Conservation (phyloP, 2,329 filamentous ascomycete species). For the Capronia coronata region DNA sequence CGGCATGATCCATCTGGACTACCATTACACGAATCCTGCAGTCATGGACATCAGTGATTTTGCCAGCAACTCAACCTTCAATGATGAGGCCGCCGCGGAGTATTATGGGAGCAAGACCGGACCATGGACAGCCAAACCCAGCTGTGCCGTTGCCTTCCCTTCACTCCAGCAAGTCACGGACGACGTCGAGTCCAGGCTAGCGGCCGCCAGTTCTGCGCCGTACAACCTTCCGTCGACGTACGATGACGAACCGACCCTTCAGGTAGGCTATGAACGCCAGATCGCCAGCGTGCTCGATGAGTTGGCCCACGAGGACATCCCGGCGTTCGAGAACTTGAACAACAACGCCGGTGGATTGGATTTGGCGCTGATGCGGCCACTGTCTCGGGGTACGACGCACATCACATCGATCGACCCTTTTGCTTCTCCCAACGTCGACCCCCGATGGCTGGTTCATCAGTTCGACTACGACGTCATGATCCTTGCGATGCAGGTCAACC, state of each 20-base stretch:
- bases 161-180: conserved; percentile 28
- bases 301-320: conserved; percentile 7
- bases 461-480: conserved; percentile 40
- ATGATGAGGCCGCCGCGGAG: conserved; percentile 3
- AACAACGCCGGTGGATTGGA: conserved; percentile 21
- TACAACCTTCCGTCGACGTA: conserved; percentile 10
- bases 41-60: not conserved
- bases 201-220: not conserved
- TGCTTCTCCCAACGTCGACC: conserved; percentile 40
- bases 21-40: conserved; percentile 5
- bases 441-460: conserved; percentile 40
- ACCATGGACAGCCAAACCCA: conserved; percentile 30
- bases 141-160: conserved; percentile 29
- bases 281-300: conserved; percentile 3
- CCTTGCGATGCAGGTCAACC: conserved; percentile 29
- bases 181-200: conserved; percentile 2
- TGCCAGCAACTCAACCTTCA: conserved; percentile 23
- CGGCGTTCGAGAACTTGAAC: conserved; percentile 23
- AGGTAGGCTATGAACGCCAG: conserved; percentile 20
- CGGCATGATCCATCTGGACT: conserved; percentile 23
- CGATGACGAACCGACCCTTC: conserved; percentile 8
- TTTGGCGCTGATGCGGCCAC: conserved; percentile 29
- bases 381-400: conserved; percentile 40
- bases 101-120: conserved; percentile 14
- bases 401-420: conserved; percentile 33